Percentiles rank a stretch among this genome's conserved stretches.
phyloP scores from a whole-genome alignment of 2,329 filamentous ascomycete genomes.

The Sordariomycetes sp. region DNA sequence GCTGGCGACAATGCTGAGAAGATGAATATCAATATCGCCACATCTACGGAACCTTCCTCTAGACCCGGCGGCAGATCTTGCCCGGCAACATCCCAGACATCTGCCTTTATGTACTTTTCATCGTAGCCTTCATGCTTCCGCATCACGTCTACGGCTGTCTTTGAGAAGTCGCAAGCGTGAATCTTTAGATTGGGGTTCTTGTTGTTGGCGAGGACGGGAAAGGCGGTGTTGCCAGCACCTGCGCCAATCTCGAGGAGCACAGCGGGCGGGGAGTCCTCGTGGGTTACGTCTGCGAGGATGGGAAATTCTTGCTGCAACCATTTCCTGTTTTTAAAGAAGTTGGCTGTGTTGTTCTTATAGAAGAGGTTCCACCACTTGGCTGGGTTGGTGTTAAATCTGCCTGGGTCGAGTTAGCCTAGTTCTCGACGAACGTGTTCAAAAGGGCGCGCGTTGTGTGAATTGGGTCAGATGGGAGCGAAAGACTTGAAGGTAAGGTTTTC shows the following conservation, averaged over 20 bases:
- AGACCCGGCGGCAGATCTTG: slow-evolving; percentile 68
- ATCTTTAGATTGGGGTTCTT: slow-evolving; percentile 73
- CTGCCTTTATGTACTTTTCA: slow-evolving; percentile 64
- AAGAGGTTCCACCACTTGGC: slow-evolving; percentile 98
- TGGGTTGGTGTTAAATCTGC: slow-evolving; percentile 79
- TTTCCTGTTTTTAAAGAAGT: slow-evolving; percentile 98
- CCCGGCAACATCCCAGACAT: slow-evolving; percentile 87
- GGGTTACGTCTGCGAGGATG: slow-evolving; percentile 67
- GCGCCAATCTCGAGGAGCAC: slow-evolving; percentile 85
- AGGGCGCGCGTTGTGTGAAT: slow-evolving; percentile 11
- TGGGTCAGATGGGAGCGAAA: slow-evolving; percentile 67
- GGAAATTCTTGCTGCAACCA: slow-evolving; percentile 97
- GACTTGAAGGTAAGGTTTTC: slow-evolving; percentile 48
- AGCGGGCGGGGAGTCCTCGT: slow-evolving; percentile 57
- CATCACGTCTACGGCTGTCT: slow-evolving; percentile 91
- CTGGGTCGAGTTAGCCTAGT: slow-evolving; percentile 37
- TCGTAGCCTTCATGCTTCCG: slow-evolving; percentile 70
- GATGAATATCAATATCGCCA: slow-evolving; percentile 93
- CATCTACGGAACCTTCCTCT: slow-evolving; percentile 71
- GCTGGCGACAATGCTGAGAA: slow-evolving; percentile 82
- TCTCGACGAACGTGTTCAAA: slow-evolving; percentile 3
- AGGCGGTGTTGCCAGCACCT: slow-evolving; percentile 92
- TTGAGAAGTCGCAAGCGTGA: slow-evolving; percentile 94
- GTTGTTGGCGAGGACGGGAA: slow-evolving; percentile 79
- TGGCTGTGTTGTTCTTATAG: slow-evolving; percentile 94